Evolutionary conservation across 2,329 filamentous ascomycete genomes (phyloP), one percentile per base, ranked within the genome.

Genomic region (Trichoderma sp.): DNA sequence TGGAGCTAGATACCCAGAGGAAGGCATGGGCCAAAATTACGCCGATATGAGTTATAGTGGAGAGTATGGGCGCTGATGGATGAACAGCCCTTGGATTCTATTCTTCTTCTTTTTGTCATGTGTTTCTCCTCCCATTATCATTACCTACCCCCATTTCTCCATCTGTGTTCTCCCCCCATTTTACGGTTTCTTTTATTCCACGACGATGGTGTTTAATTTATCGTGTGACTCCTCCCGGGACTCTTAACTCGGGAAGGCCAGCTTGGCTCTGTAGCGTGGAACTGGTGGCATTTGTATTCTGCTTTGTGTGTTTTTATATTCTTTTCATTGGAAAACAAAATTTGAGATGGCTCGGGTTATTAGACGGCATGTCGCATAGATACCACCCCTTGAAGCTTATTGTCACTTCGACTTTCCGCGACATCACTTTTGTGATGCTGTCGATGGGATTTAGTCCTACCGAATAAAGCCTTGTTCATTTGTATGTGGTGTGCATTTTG

Each of bases 1-100:
- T 2, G 87, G 87, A 35, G 87, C 84, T 4, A 86, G 85, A 0
- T 88, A 84, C 67, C 85, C 85, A 12, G 84, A 85, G n/a, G 84
- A 84, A 1, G 82, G 84, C 9, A 81, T 87, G 81, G 77, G 77
- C 29, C 85, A 87, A 71, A 83, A 82, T 67, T 88, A 83, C 73
- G 72, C 83, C 17, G 84, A 86, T 42, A 81, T 86, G 59, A 84
- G 83, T 32, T 77, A 86, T 70, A 78, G 80, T 19, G 86, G 84
- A 67, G 85, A 87, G 70, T 85, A 83, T 71, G 83, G 84, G 45
- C 80, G 81, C 61, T 80, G 81, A 50, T 39, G 32, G 52, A 35
- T 17, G 54, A n/a, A 10, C 19, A 13, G 15, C 15, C 22, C 52
- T 56, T 17, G 29, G 29, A n/a, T 29, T 27, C 3, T 52, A 9